Evolutionary conservation across 2,329 filamentous ascomycete species (phyloP).

Genomic region (Thelonectria rubi): DNA sequence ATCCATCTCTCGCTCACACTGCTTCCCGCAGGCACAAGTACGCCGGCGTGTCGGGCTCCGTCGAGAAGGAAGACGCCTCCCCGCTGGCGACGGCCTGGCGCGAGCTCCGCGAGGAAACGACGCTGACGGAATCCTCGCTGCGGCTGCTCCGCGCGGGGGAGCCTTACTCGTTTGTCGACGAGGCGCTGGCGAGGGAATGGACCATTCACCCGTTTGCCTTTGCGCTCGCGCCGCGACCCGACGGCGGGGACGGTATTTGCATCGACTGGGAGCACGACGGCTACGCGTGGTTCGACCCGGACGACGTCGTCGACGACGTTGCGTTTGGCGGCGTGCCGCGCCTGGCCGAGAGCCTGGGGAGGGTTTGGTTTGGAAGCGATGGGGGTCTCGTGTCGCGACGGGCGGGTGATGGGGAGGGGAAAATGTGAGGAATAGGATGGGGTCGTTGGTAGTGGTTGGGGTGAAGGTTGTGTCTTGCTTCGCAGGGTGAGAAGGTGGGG

Average conservation of each 20-base stretch:
- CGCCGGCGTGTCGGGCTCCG: constrained; percentile 69
- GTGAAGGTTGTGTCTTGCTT: too few relatives aligned
- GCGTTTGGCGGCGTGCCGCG: constrained; percentile 64
- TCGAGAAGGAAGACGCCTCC: constrained; percentile 61
- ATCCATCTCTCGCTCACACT: too few relatives aligned
- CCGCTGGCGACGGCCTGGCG: constrained; percentile 68
- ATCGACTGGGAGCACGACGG: constrained; percentile 71
- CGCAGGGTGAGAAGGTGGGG: too few relatives aligned
- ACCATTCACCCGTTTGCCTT: constrained; percentile 71
- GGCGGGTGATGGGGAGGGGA: constrained; percentile 60
- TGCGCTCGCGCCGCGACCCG: constrained; percentile 51
- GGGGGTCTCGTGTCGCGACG: too few relatives aligned
- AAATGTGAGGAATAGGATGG: constrained; percentile 73
- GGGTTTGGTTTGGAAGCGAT: constrained; percentile 67
- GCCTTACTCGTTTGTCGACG: constrained; percentile 65
- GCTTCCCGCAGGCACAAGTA: constrained; percentile 64
- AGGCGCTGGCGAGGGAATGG: constrained; percentile 65
- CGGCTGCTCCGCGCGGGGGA: constrained; percentile 65
- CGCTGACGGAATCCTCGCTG: constrained; percentile 57
- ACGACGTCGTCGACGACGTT: constrained; percentile 56
- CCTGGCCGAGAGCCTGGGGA: constrained; percentile 64
- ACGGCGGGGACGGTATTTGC: constrained; percentile 52
- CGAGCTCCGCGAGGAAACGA: constrained; percentile 70
- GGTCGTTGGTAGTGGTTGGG: constrained; percentile 67
- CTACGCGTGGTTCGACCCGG: constrained; percentile 66